Conservation (phyloP, 2,329 filamentous ascomycete genomes). For the Colletotrichum siamense region DNA sequence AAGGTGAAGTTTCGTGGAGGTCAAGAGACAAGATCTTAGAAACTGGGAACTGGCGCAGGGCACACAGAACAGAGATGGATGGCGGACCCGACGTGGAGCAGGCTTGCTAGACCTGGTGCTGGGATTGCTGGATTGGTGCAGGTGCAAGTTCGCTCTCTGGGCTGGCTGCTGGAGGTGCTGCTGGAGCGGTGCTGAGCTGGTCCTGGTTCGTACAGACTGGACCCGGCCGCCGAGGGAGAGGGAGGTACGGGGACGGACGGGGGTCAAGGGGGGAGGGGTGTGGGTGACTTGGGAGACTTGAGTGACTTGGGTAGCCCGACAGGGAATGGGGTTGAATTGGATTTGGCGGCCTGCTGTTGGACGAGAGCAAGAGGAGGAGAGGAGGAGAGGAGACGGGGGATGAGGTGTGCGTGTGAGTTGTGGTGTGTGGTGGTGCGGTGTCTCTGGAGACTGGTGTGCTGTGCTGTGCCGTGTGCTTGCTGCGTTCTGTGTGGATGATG, state of each 20-base stretch:
- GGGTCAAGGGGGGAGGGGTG: neutral
- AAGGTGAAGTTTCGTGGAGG: slow-evolving; percentile 2
- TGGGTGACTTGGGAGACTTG: slow-evolving; percentile 15
- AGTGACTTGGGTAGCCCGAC: slow-evolving; percentile 10
- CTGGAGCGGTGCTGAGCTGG: neutral
- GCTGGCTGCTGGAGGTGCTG: neutral
- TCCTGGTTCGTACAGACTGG: slow-evolving; percentile 4
- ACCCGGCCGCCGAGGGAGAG: slow-evolving; percentile 11
- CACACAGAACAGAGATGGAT: slow-evolving; percentile 9
- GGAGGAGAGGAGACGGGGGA: neutral
- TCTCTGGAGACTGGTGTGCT: neutral
- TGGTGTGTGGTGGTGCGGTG: neutral
- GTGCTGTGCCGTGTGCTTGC: neutral
- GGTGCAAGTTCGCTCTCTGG: neutral
- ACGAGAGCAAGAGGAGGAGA: neutral
- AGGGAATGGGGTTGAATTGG: slow-evolving; percentile 15
- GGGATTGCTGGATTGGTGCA: neutral
- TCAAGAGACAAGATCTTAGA: slow-evolving; percentile 17
- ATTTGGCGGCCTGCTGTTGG: slow-evolving; percentile 6
- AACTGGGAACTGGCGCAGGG: slow-evolving; percentile 18
- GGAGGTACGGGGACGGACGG: slow-evolving; percentile 7
- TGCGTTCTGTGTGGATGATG: neutral
- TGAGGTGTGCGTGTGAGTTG: neutral
- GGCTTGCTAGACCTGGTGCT: neutral
- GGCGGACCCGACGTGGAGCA: slow-evolving; percentile 11